Evolutionary conservation across 1,139 yeast species (phyloP).

Genomic region (Arxiozyma telluris): DNA sequence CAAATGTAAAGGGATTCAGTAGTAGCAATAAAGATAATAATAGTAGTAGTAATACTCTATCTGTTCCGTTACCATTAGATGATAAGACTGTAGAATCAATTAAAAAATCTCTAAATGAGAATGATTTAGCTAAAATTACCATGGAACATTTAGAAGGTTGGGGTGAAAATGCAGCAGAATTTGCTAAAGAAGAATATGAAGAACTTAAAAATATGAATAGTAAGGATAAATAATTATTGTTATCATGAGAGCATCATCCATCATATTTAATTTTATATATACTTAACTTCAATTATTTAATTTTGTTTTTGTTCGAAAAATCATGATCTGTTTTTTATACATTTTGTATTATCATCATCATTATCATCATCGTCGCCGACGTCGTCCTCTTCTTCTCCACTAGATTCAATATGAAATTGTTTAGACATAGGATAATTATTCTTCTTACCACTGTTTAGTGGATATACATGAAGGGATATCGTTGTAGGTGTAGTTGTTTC

Average conservation of each 20-base stretch:
- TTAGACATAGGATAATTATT: not conserved
- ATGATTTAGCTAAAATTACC: slow-evolving; percentile 29
- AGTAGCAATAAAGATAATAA: not conserved
- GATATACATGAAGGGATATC: not conserved
- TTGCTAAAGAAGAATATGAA: slow-evolving; percentile 36
- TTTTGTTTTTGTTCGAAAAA: not conserved
- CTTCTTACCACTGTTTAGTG: not conserved
- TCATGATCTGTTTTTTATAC: not conserved
- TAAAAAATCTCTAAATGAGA: slow-evolving; percentile 6
- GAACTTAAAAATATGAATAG: slow-evolving; percentile 21
- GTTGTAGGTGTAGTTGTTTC: not conserved
- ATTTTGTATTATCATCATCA: not conserved
- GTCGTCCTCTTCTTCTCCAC: slow-evolving; percentile 2
- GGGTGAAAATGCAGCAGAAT: slow-evolving; percentile 37
- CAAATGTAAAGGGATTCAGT: not conserved
- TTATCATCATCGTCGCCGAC: not conserved
- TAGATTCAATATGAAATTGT: slow-evolving; percentile 3
- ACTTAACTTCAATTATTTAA: not conserved
- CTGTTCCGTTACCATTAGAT: not conserved
- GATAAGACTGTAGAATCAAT: not conserved
- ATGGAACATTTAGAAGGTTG: slow-evolving; percentile 35
- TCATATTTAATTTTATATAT: slow-evolving; percentile 5
- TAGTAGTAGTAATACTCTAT: no score
- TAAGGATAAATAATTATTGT: not conserved
- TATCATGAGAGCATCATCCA: not conserved